phyloP scores from a whole-genome alignment of 2,329 filamentous ascomycete genomes.

The Fonsecaea multimorphosa region DNA sequence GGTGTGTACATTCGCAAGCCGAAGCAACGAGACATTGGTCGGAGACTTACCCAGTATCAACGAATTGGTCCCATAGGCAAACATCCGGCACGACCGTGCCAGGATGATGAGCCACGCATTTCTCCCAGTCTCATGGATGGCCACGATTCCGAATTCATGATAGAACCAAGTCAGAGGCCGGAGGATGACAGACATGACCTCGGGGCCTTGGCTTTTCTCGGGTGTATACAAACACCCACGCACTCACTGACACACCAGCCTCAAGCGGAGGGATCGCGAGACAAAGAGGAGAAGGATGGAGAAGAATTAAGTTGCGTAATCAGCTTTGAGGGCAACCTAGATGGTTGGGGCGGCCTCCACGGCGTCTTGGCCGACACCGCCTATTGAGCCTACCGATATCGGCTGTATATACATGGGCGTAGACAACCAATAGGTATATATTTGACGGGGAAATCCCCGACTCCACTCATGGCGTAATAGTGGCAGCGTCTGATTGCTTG shows the following conservation, averaged over 20 bases:
- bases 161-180: slow-evolving; percentile 37
- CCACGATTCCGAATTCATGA: slow-evolving; percentile 39
- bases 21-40: slow-evolving; percentile 3
- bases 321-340: slow-evolving; percentile 1
- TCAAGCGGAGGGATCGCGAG: slow-evolving; percentile 8
- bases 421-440: slow-evolving; percentile 7
- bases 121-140: slow-evolving; percentile 38
- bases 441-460: slow-evolving; percentile 2
- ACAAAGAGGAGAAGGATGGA: slow-evolving; percentile 1
- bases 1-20: slow-evolving; percentile 14
- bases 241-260: not conserved
- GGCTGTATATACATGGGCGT: slow-evolving; percentile 8
- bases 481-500: not conserved
- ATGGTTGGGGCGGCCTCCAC: slow-evolving; percentile 3
- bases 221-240: slow-evolving; percentile 6
- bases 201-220: slow-evolving; percentile 13
- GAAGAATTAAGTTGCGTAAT: slow-evolving; percentile 14
- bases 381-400: slow-evolving; percentile 15
- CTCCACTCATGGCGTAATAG: not conserved
- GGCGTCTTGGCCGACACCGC: slow-evolving; percentile 19
- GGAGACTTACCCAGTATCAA: slow-evolving; percentile 37
- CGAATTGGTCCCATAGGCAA: slow-evolving; percentile 42
- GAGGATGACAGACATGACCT: slow-evolving; percentile 24
- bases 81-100: slow-evolving; percentile 40
- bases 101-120: slow-evolving; percentile 40